These are phyloP conservation scores for Schizopora paradoxa DNA, from an alignment of 1,284 basidiomycete genomes.

Conservation along the genomic window DNA sequence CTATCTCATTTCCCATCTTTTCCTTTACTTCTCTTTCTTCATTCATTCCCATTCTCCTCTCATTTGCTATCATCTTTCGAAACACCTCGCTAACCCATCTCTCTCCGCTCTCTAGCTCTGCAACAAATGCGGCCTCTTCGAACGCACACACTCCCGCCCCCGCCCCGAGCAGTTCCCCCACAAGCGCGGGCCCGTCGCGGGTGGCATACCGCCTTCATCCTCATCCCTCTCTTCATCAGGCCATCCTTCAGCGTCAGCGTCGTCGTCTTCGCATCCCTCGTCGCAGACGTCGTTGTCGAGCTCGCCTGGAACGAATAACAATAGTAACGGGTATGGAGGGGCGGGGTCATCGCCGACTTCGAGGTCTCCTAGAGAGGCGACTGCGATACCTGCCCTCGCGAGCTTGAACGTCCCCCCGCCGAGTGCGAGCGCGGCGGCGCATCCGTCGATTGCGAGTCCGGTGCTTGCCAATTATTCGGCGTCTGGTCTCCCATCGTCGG, in stretches of 20 bases:
- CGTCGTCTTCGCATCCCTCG: background rate
- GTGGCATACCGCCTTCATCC: background rate
- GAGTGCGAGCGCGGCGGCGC: slow-evolving; percentile 6
- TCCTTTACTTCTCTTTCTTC: slow-evolving; percentile 7
- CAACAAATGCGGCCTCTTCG: slow-evolving; percentile 81
- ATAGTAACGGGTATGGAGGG: background rate
- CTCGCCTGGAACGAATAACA: background rate
- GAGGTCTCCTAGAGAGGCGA: too few relatives aligned
- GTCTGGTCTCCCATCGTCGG: slow-evolving; percentile 10
- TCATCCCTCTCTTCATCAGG: background rate
- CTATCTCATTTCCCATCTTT: slow-evolving; percentile 3
- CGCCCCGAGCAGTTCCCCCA: slow-evolving; percentile 77
- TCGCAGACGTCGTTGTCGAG: background rate
- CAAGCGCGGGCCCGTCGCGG: slow-evolving; percentile 61
- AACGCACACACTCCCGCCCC: slow-evolving; percentile 74
- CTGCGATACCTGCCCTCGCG: background rate
- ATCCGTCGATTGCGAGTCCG: slow-evolving; percentile 11
- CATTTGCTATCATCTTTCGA: slow-evolving; percentile 1
- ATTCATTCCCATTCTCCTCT: slow-evolving; percentile 1
- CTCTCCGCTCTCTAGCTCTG: slow-evolving; percentile 49
- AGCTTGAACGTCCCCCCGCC: slow-evolving; percentile 10
- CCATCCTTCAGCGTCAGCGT: background rate
- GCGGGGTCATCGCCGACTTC: background rate
- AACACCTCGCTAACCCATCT: slow-evolving; percentile 7
- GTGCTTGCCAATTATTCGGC: too few relatives aligned